These are phyloP conservation scores for Rubia tinctorum DNA, from an alignment of 305 asterid species.

Conservation along the genomic window DNA sequence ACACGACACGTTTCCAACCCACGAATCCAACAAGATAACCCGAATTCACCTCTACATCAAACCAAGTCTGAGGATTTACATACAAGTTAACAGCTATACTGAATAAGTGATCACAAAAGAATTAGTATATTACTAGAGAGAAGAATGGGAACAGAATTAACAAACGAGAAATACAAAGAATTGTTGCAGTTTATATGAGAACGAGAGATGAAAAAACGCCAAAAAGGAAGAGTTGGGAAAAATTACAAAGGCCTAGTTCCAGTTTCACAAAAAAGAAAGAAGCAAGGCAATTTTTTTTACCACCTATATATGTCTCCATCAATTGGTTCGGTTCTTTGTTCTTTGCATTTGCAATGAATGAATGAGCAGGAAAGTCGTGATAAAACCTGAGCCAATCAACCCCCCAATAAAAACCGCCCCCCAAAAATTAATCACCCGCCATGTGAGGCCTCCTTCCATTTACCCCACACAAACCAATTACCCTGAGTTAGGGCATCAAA, in stretches of 20 bases:
- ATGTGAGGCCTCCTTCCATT: slow-evolving; percentile 4
- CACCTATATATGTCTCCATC: not conserved
- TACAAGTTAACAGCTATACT: not conserved
- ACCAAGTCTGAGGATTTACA: not conserved
- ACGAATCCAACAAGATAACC: too few species aligned
- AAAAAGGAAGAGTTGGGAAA: not conserved
- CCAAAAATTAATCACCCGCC: slow-evolving; percentile 15
- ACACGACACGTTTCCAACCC: too few species aligned
- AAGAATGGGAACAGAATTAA: not conserved
- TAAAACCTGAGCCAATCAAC: slow-evolving; percentile 4
- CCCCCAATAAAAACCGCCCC: not conserved
- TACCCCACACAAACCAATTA: not conserved
- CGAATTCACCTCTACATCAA: too few species aligned
- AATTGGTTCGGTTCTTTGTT: not conserved
- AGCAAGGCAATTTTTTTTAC: not conserved
- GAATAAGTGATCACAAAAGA: slow-evolving; percentile 4
- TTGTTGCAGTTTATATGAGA: slow-evolving; percentile 13
- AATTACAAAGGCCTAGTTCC: slow-evolving; percentile 12
- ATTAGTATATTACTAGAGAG: slow-evolving; percentile 4
- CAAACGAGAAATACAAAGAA: slow-evolving; percentile 50
- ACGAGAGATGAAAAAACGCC: not conserved
- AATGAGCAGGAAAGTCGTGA: slow-evolving; percentile 8
- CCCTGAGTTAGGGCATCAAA: not conserved
- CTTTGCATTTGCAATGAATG: slow-evolving; percentile 2
- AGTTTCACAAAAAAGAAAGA: not conserved